Conservation (phyloP, 2,329 filamentous ascomycete species). For the Colletotrichum sp. region DNA sequence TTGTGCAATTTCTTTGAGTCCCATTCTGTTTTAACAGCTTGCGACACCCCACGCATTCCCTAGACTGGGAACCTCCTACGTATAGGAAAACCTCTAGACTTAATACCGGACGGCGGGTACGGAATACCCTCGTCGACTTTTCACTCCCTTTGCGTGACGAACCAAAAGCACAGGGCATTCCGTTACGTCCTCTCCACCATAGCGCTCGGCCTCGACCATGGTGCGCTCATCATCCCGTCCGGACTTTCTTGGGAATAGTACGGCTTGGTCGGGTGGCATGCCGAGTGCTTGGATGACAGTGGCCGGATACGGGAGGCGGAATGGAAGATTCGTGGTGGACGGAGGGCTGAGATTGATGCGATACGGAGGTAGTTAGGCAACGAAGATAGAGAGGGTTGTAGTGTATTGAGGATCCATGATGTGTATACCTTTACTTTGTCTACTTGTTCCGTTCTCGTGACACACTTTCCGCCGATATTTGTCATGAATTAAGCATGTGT, state of each 20-base stretch:
- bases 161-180: constrained; percentile 8
- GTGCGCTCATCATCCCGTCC: background rate
- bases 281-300: constrained; percentile 5
- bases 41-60: constrained; percentile 15
- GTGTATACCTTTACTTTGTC: constrained; percentile 6
- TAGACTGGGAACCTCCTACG: constrained; percentile 31
- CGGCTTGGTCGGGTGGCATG: background rate
- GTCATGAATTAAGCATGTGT: background rate
- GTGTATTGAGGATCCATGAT: constrained; percentile 20
- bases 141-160: constrained; percentile 27
- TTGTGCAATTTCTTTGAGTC: constrained; percentile 20
- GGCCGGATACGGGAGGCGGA: background rate
- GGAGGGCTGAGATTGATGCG: background rate
- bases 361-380: constrained; percentile 6
- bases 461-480: background rate
- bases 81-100: constrained; percentile 48
- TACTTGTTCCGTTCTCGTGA: background rate
- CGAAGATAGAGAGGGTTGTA: constrained; percentile 14
- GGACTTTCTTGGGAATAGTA: background rate
- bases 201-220: background rate
- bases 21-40: constrained; percentile 17
- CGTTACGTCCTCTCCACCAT: background rate
- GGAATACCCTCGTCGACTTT: constrained; percentile 27
- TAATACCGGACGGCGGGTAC: constrained; percentile 39
- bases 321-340: background rate